These are phyloP conservation scores for Wallacemonas rigidus DNA, from an alignment of 208 protist genomes.

Conservation along the genomic window DNA sequence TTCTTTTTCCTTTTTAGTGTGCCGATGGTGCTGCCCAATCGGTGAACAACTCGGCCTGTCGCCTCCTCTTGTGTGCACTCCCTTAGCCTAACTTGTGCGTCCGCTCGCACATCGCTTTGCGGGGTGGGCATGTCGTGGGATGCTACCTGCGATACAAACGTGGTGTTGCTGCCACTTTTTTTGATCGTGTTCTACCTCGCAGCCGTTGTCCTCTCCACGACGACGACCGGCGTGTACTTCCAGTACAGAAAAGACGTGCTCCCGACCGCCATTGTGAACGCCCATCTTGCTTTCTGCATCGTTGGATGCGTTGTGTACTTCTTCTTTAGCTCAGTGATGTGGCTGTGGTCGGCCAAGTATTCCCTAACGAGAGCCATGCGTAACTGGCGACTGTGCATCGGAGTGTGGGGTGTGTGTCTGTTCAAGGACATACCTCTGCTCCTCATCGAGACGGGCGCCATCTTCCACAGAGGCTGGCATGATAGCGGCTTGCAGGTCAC, in stretches of 20 bases:
- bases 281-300: conserved; percentile 60
- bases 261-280: conserved; percentile 26
- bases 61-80: too few species aligned
- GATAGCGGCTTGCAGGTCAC: conserved; percentile 37
- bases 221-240: conserved; percentile 51
- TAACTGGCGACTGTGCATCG: conserved; percentile 35
- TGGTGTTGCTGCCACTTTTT: conserved; percentile 34
- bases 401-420: conserved; percentile 46
- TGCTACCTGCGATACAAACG: conserved; percentile 15
- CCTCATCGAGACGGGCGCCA: conserved; percentile 45
- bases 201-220: conserved; percentile 36
- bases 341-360: conserved; percentile 65
- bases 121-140: conserved; percentile 12
- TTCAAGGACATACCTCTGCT: conserved; percentile 60
- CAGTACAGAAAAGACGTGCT: conserved; percentile 32
- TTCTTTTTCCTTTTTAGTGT: conserved; percentile 21
- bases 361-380: conserved; percentile 35
- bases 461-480: conserved; percentile 36
- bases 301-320: conserved; percentile 46
- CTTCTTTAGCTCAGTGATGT: conserved; percentile 51
- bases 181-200: conserved; percentile 51
- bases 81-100: background rate
- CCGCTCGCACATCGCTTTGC: background rate
- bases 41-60: too few species aligned
- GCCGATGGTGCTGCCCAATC: too few species aligned